These are phyloP conservation scores for Extremus antarcticus DNA, from an alignment of 495 filamentous ascomycete genomes.

Conservation along the genomic window DNA sequence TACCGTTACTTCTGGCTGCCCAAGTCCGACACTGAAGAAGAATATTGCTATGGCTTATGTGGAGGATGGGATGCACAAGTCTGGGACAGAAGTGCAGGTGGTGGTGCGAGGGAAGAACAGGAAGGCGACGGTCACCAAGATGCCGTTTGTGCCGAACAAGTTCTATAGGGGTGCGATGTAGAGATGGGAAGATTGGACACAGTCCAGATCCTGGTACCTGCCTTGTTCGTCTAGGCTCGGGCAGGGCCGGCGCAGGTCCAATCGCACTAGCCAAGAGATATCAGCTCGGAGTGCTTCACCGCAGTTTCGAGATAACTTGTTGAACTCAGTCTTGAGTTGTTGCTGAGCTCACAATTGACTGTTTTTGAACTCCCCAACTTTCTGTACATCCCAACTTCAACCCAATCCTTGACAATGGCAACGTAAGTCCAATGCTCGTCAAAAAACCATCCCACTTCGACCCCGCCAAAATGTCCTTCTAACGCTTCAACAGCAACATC, in stretches of 20 bases:
- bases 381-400: not conserved
- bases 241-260: not conserved
- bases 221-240: not conserved
- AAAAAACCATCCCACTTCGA: not conserved
- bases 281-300: not conserved
- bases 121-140: conserved; percentile 72
- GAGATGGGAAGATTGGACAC: no score
- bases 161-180: conserved; percentile 38
- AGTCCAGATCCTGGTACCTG: not conserved
- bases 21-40: conserved; percentile 69
- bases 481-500: conserved; percentile 64
- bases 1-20: conserved; percentile 80
- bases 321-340: not conserved
- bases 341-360: not conserved
- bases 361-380: not conserved
- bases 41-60: conserved; percentile 98
- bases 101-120: conserved; percentile 70
- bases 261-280: not conserved
- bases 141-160: conserved; percentile 84
- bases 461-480: not conserved
- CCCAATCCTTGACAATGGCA: not conserved
- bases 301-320: not conserved
- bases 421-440: not conserved
- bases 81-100: conserved; percentile 72
- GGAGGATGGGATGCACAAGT: conserved; percentile 69